phyloP scores from a whole-genome alignment of 345 rosid species.

The Arabis hirsuta region DNA sequence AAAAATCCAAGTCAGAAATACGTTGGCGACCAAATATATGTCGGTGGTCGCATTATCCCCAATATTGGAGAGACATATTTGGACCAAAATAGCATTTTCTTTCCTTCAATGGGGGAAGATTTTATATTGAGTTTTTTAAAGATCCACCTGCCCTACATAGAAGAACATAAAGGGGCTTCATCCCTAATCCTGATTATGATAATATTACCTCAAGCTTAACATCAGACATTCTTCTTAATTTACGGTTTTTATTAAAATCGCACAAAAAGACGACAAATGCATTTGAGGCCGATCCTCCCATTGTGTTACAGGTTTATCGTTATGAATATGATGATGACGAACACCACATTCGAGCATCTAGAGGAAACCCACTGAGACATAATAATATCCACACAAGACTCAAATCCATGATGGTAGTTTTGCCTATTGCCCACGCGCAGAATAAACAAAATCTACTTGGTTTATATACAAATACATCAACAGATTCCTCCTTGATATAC shows the following conservation, averaged over 20 bases:
- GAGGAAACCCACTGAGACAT: background rate
- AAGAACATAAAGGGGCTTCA: background rate
- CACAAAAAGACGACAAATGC: background rate
- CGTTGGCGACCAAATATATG: background rate
- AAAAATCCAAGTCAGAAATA: background rate
- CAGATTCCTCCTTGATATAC: background rate
- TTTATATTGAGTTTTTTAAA: no score
- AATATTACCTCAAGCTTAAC: no score
- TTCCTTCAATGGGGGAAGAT: no score
- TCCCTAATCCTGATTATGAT: background rate
- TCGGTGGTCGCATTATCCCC: no score
- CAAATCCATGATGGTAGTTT: background rate
- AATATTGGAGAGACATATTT: no score
- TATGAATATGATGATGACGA: background rate
- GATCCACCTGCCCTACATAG: no score
- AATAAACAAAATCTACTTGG: background rate
- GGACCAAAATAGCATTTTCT: no score
- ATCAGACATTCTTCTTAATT: background rate
- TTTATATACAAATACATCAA: background rate
- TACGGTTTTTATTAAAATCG: background rate
- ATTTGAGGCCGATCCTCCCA: background rate
- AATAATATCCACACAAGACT: background rate
- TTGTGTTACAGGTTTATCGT: background rate
- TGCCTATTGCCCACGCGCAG: background rate
- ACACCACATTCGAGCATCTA: background rate